Evolutionary conservation across 225 moss, liverwort and hornwort genomes (phyloP).

Genomic region (Climacium dendroides): DNA sequence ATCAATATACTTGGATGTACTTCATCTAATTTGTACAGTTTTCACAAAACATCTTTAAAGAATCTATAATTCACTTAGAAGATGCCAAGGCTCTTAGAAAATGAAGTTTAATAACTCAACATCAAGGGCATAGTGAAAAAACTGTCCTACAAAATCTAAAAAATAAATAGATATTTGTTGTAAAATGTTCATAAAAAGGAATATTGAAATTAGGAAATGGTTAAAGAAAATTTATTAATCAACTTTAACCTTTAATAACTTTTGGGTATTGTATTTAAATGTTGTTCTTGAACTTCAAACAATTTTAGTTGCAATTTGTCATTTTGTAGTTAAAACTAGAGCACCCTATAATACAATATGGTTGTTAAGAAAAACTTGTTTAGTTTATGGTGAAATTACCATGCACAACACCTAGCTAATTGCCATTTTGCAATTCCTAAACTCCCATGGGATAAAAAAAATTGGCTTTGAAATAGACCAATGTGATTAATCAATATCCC

Average conservation of each 20-base stretch:
- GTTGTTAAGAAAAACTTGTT: background rate
- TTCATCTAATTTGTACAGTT: rapidly evolving
- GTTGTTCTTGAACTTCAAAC: background rate
- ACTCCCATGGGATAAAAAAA: rapidly evolving
- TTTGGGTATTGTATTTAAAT: background rate
- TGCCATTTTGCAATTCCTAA: too few relatives aligned
- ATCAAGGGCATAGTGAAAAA: rapidly evolving
- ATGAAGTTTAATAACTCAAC: background rate
- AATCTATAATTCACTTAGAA: rapidly evolving
- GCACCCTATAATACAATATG: background rate
- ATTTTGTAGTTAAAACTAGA: background rate
- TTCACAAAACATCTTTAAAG: background rate
- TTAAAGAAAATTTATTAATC: background rate
- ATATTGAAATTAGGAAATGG: background rate
- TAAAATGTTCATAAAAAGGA: background rate
- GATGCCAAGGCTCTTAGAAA: rapidly evolving
- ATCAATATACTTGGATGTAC: background rate
- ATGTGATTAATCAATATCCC: background rate
- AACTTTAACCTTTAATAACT: too few relatives aligned
- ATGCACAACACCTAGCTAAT: background rate
- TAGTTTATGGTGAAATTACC: background rate
- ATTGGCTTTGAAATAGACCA: background rate
- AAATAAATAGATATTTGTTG: background rate
- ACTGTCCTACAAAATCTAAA: rapidly evolving
- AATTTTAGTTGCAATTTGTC: background rate